Conservation (phyloP, 805 yeast species). For the Monosporozyma solicola region DNA sequence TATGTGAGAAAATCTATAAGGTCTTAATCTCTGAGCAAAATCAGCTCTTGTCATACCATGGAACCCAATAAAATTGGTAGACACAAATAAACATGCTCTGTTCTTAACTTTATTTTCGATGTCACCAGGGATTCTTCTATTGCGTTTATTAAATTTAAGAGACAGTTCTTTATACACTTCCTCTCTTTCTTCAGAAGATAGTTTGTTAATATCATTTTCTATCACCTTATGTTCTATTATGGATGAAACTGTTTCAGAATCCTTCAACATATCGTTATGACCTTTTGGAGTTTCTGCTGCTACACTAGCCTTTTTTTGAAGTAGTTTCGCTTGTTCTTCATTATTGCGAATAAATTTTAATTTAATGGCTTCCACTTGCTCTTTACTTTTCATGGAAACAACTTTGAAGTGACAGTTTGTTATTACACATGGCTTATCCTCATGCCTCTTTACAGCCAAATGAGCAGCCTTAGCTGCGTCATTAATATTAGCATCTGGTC, state of each 20-base stretch:
- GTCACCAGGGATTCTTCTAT: slow-evolving; percentile 37
- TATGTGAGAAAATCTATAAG: slow-evolving; percentile 59
- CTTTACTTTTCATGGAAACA: slow-evolving; percentile 39
- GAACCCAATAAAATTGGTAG: slow-evolving; percentile 42
- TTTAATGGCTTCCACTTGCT: slow-evolving; percentile 30
- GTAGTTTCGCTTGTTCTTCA: slow-evolving; percentile 5
- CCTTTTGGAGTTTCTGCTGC: background rate
- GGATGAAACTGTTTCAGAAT: background rate
- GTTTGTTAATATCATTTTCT: background rate
- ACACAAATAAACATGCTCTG: slow-evolving; percentile 49
- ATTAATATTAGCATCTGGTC: slow-evolving; percentile 39
- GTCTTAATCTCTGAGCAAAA: slow-evolving; percentile 47
- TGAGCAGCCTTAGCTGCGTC: slow-evolving; percentile 42
- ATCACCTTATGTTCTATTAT: background rate
- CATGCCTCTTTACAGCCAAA: slow-evolving; percentile 35
- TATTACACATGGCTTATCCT: slow-evolving; percentile 38
- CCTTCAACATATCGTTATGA: background rate
- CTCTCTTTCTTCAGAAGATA: background rate
- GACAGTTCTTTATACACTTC: slow-evolving; percentile 7
- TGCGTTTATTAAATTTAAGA: slow-evolving; percentile 2
- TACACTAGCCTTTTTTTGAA: background rate
- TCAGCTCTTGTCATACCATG: slow-evolving; percentile 51
- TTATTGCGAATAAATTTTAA: slow-evolving; percentile 28
- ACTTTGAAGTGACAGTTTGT: slow-evolving; percentile 43
- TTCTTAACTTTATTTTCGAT: slow-evolving; percentile 42